Evolutionary conservation across 768 basidiomycete genomes (phyloP).

Genomic region (Mycena epipterygia): DNA sequence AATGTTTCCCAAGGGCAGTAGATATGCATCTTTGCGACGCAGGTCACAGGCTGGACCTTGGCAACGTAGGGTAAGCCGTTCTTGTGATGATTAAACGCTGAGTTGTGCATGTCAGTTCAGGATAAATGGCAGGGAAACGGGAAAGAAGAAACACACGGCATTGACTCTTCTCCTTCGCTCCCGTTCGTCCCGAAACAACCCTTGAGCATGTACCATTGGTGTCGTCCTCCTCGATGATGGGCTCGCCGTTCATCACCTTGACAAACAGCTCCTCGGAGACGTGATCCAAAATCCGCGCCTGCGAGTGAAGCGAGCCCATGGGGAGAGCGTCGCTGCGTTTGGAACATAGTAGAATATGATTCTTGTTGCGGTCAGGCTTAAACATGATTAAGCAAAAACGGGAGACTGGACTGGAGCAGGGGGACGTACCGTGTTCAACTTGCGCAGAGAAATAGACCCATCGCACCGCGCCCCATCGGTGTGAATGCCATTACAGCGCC

Average conservation of each 20-base stretch:
- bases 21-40: conserved; percentile 16
- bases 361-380: conserved; percentile 18
- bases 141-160: conserved; percentile 12
- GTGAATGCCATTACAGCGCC: conserved; percentile 11
- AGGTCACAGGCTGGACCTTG: conserved; percentile 12
- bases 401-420: not conserved
- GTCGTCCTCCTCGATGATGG: conserved; percentile 22
- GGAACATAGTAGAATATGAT: conserved; percentile 23
- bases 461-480: not conserved
- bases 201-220: conserved; percentile 16
- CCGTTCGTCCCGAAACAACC: conserved; percentile 26
- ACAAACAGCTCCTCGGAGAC: conserved; percentile 24
- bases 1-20: conserved; percentile 11
- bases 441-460: conserved; percentile 16
- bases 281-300: conserved; percentile 17
- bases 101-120: not conserved
- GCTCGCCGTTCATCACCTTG: conserved; percentile 22
- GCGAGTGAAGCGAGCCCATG: not conserved
- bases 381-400: not conserved
- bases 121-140: not conserved
- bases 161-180: not conserved
- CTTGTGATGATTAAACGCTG: conserved; percentile 22
- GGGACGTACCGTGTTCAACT: conserved; percentile 14
- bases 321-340: conserved; percentile 16
- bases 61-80: conserved; percentile 13